These are phyloP conservation scores for Rosa persica DNA, from an alignment of 306 rosid species.

Conservation along the genomic window DNA sequence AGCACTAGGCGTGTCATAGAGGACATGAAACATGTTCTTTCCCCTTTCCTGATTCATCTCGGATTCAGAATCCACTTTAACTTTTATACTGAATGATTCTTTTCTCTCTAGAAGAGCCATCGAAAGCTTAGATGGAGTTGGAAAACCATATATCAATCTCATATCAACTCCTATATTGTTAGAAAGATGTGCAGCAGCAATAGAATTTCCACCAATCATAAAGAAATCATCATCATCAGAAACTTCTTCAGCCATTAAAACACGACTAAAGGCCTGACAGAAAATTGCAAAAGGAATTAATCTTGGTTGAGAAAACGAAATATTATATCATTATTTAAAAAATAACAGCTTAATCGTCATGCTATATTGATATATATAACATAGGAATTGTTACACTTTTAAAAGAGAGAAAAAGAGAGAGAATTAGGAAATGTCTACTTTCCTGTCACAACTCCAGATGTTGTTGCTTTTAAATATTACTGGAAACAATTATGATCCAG, in stretches of 20 bases:
- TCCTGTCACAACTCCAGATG: background rate
- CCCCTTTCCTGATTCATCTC: constrained; percentile 29
- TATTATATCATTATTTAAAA: background rate
- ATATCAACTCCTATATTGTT: constrained; percentile 69
- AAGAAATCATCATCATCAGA: constrained; percentile 76
- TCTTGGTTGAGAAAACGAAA: background rate
- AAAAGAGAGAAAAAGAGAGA: background rate
- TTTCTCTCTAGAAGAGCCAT: constrained; percentile 60
- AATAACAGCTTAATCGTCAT: background rate
- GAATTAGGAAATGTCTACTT: background rate
- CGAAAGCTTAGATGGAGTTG: constrained; percentile 67
- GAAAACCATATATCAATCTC: constrained; percentile 63
- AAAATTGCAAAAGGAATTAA: background rate
- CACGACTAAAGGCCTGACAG: constrained; percentile 65
- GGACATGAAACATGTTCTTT: constrained; percentile 25
- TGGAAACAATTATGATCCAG: background rate
- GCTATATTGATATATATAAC: background rate
- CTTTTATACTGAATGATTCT: constrained; percentile 40
- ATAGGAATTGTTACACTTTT: background rate
- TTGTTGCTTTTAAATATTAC: background rate
- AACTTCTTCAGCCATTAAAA: constrained; percentile 61
- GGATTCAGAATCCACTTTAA: constrained; percentile 36
- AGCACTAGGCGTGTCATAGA: constrained; percentile 32
- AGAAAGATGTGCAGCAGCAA: constrained; percentile 86
- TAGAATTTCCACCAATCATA: constrained; percentile 80